A percentile compares a stretch with the other conserved stretches of the same genome.
Conservation (phyloP, 768 basidiomycete species). For the Boletus bicolor region DNA sequence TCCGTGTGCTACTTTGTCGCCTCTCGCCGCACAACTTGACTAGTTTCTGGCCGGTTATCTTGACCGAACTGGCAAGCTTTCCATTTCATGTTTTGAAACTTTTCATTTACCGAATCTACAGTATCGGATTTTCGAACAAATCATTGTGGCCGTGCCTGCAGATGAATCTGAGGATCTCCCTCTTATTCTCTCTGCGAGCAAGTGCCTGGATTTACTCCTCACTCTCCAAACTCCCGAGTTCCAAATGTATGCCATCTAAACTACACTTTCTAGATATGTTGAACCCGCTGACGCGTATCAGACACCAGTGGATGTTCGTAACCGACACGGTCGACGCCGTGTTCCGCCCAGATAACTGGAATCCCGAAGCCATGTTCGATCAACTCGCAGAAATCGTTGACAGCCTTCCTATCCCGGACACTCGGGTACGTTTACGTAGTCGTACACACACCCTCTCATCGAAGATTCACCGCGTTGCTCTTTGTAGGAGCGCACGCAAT, state of each 20-base stretch:
- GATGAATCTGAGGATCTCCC: conserved; percentile 86
- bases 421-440: conserved; percentile 16
- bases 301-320: conserved; percentile 98
- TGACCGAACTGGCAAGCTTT: conserved; percentile 79
- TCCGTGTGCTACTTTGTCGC: conserved; percentile 87
- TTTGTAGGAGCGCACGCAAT: conserved; percentile 27
- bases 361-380: conserved; percentile 87
- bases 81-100: not conserved
- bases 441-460: not conserved
- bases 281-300: conserved; percentile 27
- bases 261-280: not conserved
- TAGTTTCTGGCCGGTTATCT: conserved; percentile 94
- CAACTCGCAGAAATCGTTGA: conserved; percentile 80
- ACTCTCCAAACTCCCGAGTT: conserved; percentile 96
- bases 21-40: conserved; percentile 87
- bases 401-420: conserved; percentile 53
- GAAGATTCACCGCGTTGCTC: not conserved
- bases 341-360: conserved; percentile 80
- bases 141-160: conserved; percentile 62
- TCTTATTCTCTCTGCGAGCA: conserved; percentile 84
- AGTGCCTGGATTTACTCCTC: conserved; percentile 90
- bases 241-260: conserved; percentile 66
- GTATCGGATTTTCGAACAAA: conserved; percentile 89
- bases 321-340: conserved; percentile 97
- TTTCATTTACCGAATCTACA: conserved; percentile 29